Evolutionary conservation across 495 filamentous ascomycete genomes (phyloP).

Genomic region (Penicillium pancosmium): DNA sequence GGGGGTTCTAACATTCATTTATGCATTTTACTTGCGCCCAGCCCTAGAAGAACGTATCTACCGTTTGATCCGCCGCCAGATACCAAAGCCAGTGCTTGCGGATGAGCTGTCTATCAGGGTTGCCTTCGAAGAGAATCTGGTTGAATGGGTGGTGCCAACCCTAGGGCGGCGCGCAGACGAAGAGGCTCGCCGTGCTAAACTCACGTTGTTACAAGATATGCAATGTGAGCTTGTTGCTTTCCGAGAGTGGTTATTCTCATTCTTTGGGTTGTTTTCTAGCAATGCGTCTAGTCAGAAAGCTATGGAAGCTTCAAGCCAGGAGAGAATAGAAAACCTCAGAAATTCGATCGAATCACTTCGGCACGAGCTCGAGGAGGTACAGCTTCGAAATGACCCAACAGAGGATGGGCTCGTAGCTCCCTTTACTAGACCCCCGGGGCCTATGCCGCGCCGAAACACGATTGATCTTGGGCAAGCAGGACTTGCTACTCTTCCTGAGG

Average conservation of each 20-base stretch:
- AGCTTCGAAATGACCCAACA: slow-evolving; percentile 14
- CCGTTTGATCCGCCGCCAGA: slow-evolving; percentile 43
- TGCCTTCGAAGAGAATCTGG: slow-evolving; percentile 50
- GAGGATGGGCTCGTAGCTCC: slow-evolving; percentile 3
- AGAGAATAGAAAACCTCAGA: slow-evolving; percentile 32
- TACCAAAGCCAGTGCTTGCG: slow-evolving; percentile 47
- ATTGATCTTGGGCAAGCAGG: slow-evolving; percentile 6
- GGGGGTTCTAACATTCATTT: slow-evolving; percentile 37
- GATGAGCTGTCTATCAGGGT: slow-evolving; percentile 51
- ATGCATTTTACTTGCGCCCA: slow-evolving; percentile 42
- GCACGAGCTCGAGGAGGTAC: slow-evolving; percentile 34
- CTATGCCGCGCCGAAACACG: slow-evolving; percentile 8
- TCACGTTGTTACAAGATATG: slow-evolving; percentile 44
- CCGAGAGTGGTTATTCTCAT: slow-evolving; percentile 37
- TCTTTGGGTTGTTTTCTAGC: slow-evolving; percentile 31
- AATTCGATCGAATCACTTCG: slow-evolving; percentile 36
- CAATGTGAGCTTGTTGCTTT: slow-evolving; percentile 37
- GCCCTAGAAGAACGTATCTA: slow-evolving; percentile 49
- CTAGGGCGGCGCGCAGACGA: slow-evolving; percentile 47
- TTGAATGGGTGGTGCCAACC: slow-evolving; percentile 51
- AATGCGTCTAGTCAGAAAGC: slow-evolving; percentile 19
- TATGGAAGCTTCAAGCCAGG: slow-evolving; percentile 20
- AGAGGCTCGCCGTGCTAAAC: slow-evolving; percentile 41
- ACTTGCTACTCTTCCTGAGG: slow-evolving; percentile 14
- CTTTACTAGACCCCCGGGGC: slow-evolving; percentile 12